Percentiles rank a stretch among this genome's conserved stretches.
Conservation (phyloP, 495 filamentous ascomycete species). For the Hyaloscypha bicolor region DNA sequence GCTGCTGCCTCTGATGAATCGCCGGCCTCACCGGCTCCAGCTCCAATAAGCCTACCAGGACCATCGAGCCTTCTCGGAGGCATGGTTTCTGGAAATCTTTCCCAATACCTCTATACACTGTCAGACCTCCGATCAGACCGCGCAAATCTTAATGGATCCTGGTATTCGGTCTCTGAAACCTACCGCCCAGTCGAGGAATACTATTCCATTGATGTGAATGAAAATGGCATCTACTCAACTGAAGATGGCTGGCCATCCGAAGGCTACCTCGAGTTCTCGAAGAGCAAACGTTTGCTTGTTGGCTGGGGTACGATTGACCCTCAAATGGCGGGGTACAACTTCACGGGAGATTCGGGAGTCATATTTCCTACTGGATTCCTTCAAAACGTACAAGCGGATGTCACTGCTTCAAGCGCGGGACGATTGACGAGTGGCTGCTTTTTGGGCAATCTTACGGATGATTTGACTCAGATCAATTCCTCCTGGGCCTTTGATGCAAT, state of each 20-base stretch:
- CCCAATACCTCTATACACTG: slow-evolving; percentile 56
- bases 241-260: slow-evolving; percentile 66
- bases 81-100: slow-evolving; percentile 43
- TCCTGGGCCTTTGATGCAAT: slow-evolving; percentile 56
- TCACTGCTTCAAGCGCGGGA: slow-evolving; percentile 36
- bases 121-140: slow-evolving; percentile 48
- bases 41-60: slow-evolving; percentile 43
- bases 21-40: slow-evolving; percentile 42
- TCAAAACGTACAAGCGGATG: slow-evolving; percentile 16
- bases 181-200: slow-evolving; percentile 55
- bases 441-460: slow-evolving; percentile 42
- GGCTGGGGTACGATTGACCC: slow-evolving; percentile 59
- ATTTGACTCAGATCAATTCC: slow-evolving; percentile 50
- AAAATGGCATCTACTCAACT: slow-evolving; percentile 47
- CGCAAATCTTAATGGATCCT: slow-evolving; percentile 58
- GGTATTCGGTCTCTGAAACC: slow-evolving; percentile 50
- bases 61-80: slow-evolving; percentile 37
- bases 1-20: slow-evolving; percentile 47
- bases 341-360: slow-evolving; percentile 38
- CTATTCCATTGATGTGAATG: slow-evolving; percentile 44
- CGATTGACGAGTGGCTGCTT: slow-evolving; percentile 54
- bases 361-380: slow-evolving; percentile 31
- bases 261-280: slow-evolving; percentile 55
- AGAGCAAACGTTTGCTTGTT: slow-evolving; percentile 51
- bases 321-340: slow-evolving; percentile 56